Percentiles rank a stretch among this genome's conserved stretches.
These are phyloP conservation scores for Fusarium heterosporum DNA, from an alignment of 2,329 filamentous ascomycete species.

Conservation along the genomic window DNA sequence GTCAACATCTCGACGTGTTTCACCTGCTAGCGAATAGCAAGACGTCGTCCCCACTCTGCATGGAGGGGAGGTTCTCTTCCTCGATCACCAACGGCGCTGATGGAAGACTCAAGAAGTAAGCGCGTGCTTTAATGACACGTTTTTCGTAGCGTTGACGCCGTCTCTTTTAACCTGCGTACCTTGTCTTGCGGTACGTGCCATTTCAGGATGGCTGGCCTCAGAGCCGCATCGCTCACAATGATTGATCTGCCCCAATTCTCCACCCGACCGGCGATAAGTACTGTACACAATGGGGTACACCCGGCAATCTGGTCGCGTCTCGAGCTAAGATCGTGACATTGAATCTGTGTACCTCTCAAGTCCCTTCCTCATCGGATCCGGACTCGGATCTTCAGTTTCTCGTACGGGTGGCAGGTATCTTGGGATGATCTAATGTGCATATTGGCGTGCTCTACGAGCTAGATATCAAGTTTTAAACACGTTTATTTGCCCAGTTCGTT, in stretches of 20 bases:
- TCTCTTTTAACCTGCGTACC: constrained; percentile 16
- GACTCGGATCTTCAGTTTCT: constrained; percentile 18
- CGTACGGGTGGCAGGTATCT: constrained; percentile 17
- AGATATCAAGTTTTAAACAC: neutral
- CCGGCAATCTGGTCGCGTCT: constrained; percentile 45
- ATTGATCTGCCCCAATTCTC: constrained; percentile 47
- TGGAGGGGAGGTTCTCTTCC: neutral
- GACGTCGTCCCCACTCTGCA: constrained; percentile 20
- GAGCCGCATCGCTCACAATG: constrained; percentile 44
- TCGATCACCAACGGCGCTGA: constrained; percentile 13
- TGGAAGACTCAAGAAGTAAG: neutral
- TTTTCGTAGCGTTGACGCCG: constrained; percentile 12
- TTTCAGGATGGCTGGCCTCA: constrained; percentile 40
- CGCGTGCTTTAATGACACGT: constrained; percentile 4
- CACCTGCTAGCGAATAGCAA: constrained; percentile 7
- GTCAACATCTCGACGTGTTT: constrained; percentile 6
- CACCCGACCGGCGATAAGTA: constrained; percentile 34
- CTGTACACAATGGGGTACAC: constrained; percentile 46
- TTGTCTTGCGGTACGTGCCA: constrained; percentile 30
- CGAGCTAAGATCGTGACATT: constrained; percentile 49
- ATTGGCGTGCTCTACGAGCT: neutral
- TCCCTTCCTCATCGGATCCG: constrained; percentile 42
- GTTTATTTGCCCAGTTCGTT: neutral
- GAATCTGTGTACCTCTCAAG: constrained; percentile 45
- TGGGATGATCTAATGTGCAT: neutral